Percentiles rank a stretch among this genome's conserved stretches.
These are phyloP conservation scores for Melampsora americana DNA, from an alignment of 1,284 basidiomycete species.

Conservation along the genomic window DNA sequence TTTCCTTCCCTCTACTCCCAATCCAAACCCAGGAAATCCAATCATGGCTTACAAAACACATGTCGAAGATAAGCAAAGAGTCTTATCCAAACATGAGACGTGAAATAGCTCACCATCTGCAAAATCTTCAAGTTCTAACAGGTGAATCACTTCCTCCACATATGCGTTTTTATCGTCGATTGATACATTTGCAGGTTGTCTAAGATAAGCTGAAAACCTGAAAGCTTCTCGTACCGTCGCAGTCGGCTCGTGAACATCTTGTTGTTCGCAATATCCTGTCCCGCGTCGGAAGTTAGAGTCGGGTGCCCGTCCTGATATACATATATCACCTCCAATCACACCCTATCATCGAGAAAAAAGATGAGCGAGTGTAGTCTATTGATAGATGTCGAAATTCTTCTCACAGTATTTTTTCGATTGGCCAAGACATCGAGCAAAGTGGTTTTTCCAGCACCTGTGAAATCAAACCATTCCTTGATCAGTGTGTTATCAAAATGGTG, in stretches of 20 bases:
- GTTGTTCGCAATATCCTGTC: constrained; percentile 61
- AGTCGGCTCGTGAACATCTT: constrained; percentile 68
- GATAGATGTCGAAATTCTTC: background rate
- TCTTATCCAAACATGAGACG: constrained; percentile 49
- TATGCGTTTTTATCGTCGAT: constrained; percentile 60
- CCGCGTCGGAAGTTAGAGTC: constrained; percentile 59
- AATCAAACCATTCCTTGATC: background rate
- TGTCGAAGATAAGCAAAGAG: background rate
- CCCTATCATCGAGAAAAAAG: background rate
- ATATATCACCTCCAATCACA: constrained; percentile 55
- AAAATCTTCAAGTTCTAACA: constrained; percentile 59
- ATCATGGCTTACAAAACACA: constrained; percentile 43
- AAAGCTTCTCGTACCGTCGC: constrained; percentile 64
- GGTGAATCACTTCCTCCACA: constrained; percentile 59
- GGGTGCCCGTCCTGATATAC: constrained; percentile 59
- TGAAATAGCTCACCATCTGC: constrained; percentile 57
- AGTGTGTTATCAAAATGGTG: background rate
- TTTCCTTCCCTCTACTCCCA: constrained; percentile 61
- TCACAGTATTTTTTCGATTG: constrained; percentile 54
- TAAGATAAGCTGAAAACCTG: constrained; percentile 62
- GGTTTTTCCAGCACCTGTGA: constrained; percentile 15
- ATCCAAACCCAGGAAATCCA: constrained; percentile 58
- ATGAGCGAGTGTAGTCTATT: background rate
- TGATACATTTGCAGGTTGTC: constrained; percentile 59
- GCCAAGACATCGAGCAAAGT: constrained; percentile 60